A percentile compares a stretch with the other conserved stretches of the same genome.
These are phyloP conservation scores for Collybia sordida DNA, from an alignment of 768 basidiomycete genomes.

Conservation along the genomic window DNA sequence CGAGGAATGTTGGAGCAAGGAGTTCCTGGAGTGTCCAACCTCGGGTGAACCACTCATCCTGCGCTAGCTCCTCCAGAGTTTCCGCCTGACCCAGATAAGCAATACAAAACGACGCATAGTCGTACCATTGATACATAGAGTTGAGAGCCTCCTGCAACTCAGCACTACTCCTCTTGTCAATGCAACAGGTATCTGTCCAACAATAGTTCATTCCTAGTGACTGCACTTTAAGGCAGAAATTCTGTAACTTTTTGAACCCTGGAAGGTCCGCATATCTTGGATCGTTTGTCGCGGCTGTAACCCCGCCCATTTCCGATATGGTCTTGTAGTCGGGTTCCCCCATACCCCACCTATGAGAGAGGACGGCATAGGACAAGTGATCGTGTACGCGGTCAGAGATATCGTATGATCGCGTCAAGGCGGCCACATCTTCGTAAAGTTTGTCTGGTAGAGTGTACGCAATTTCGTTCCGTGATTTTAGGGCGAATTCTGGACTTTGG, in stretches of 20 bases:
- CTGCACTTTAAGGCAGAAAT: background rate
- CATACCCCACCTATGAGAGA: too few species aligned
- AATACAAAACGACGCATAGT: background rate
- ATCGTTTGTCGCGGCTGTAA: background rate
- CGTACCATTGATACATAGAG: conserved; percentile 2
- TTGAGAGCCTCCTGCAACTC: conserved; percentile 1
- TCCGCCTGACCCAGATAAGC: background rate
- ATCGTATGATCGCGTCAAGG: too few species aligned
- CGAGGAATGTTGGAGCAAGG: background rate
- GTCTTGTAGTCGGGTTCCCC: too few species aligned
- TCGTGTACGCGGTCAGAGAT: too few species aligned
- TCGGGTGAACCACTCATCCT: background rate
- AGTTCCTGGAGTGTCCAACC: conserved; percentile 1
- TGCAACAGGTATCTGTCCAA: conserved; percentile 3
- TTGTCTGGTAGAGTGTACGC: too few species aligned
- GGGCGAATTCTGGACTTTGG: too few species aligned
- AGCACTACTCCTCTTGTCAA: background rate
- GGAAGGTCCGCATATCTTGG: background rate
- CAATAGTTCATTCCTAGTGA: background rate
- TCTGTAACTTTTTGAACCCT: background rate
- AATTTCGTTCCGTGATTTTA: too few species aligned
- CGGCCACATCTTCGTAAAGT: too few species aligned
- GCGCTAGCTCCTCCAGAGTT: too few species aligned
- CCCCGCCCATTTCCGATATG: too few species aligned
- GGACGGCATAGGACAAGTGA: too few species aligned